These are phyloP conservation scores for Dryas drummondii DNA, from an alignment of 306 rosid genomes.

Conservation along the genomic window DNA sequence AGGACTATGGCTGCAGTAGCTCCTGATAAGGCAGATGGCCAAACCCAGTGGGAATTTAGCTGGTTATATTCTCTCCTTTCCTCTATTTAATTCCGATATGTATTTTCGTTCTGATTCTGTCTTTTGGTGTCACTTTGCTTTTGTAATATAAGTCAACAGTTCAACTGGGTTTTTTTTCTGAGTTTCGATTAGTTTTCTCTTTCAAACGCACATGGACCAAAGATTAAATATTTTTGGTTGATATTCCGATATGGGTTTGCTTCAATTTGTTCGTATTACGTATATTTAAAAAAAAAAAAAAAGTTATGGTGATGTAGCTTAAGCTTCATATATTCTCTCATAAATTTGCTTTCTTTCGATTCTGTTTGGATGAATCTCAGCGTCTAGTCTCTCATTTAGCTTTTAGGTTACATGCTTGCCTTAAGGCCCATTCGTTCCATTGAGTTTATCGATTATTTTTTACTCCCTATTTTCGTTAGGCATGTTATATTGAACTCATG, in stretches of 20 bases:
- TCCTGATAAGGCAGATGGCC: constrained; percentile 23
- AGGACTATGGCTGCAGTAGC: constrained; percentile 42
- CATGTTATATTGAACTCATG: not conserved
- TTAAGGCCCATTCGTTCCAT: not conserved
- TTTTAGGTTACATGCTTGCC: not conserved
- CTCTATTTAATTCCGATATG: not conserved
- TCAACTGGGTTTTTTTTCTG: constrained; percentile 4
- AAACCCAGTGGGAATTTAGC: constrained; percentile 55
- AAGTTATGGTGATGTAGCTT: not conserved
- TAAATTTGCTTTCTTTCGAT: not conserved
- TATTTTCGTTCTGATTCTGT: not conserved
- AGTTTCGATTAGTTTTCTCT: not conserved
- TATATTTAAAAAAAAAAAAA: not conserved
- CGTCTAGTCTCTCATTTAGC: not conserved
- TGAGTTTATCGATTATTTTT: not conserved
- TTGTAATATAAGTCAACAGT: not conserved
- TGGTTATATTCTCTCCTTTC: constrained; percentile 40
- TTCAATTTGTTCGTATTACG: not conserved
- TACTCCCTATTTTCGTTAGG: not conserved
- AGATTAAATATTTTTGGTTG: not conserved
- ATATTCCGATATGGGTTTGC: not conserved
- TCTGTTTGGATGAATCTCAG: not conserved
- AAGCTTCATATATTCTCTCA: not conserved
- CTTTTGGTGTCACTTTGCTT: not conserved
- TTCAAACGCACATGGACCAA: not conserved